Evolutionary conservation across 2,329 filamentous ascomycete species (phyloP), one percentile per base, ranked within the genome.

Genomic region (Rhinocladiella mackenziei): DNA sequence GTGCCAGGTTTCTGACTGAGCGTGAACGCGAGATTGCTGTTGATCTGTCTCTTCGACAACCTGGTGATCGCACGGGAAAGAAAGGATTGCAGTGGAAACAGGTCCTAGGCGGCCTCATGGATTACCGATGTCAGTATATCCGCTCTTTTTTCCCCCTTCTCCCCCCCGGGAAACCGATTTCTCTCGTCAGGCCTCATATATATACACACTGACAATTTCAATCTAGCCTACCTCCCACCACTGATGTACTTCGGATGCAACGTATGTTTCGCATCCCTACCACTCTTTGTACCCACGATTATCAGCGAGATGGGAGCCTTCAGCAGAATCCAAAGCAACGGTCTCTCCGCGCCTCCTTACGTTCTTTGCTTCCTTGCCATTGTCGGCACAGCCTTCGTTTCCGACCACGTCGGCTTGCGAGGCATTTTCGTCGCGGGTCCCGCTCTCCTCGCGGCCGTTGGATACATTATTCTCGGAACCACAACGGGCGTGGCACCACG

Each of bases 271-370:
- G 76, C 77, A 4, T 80, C 76, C 1, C 69, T 84, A 3, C 78
- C 81, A 0, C 77, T 82, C 2, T 84, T 83, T 56, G 69, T 84
- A 1, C 80, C 80, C 0, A 76, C 78, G 2, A 80, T 84, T 53
- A 67, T 84, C 11, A 64, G 71, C 36, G 70, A 76, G 40, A 85
- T 88, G 79, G 83, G 84, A 5, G 25, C 41, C 9, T 87, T 82
- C 64, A 76, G 73, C 0, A 67, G 73, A 7, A 74, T 86, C 48
- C 70, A 80, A 45, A 80, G 84, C 0, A 84, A 89, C 62, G 84
- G 83, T 1, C 73, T 89, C 10, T 82, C 81, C 0, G 82, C 83
- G 0, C 83, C 83, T 1, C 82, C 83, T 0, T 86, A 83, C 61
- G 78, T 87, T 53, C 63, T 84, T n/a, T 75, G 82, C 3, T 86